phyloP scores from a whole-genome alignment of 306 rosid species.

The Hylodesmum podocarpum region DNA sequence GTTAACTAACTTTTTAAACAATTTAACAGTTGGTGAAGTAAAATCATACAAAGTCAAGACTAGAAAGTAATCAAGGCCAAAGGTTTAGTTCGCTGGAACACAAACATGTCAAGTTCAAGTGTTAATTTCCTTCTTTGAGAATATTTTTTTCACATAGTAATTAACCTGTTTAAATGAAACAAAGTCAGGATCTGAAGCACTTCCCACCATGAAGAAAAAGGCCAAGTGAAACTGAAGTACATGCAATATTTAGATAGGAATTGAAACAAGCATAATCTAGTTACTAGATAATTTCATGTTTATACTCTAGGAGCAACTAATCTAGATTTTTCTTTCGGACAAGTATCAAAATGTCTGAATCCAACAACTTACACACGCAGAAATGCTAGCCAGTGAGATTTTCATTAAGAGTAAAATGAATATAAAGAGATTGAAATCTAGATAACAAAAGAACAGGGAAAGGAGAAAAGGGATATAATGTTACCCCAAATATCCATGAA shows the following conservation, averaged over 20 bases:
- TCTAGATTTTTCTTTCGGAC: not conserved
- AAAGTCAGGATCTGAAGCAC: not conserved
- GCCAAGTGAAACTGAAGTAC: not conserved
- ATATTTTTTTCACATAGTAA: not conserved
- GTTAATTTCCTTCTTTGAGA: too few relatives aligned
- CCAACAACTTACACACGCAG: not conserved
- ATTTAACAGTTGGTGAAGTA: not conserved
- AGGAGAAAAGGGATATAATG: slow-evolving; percentile 11
- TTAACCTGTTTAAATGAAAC: slow-evolving; percentile 9
- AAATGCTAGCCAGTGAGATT: not conserved
- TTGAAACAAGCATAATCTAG: not conserved
- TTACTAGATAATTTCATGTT: not conserved
- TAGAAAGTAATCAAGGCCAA: not conserved
- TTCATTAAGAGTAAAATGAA: not conserved
- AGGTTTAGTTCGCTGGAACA: not conserved
- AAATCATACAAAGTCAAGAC: not conserved
- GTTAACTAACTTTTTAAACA: not conserved
- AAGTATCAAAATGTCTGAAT: slow-evolving; percentile 4
- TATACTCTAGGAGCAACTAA: not conserved
- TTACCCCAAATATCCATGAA: slow-evolving; percentile 31
- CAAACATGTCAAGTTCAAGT: not conserved
- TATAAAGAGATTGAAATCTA: not conserved
- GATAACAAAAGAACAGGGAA: slow-evolving; percentile 2
- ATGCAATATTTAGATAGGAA: not conserved
- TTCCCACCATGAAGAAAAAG: not conserved